Conservation (phyloP, 352 stramenopile species). For the Thraustochytrium sp. region DNA sequence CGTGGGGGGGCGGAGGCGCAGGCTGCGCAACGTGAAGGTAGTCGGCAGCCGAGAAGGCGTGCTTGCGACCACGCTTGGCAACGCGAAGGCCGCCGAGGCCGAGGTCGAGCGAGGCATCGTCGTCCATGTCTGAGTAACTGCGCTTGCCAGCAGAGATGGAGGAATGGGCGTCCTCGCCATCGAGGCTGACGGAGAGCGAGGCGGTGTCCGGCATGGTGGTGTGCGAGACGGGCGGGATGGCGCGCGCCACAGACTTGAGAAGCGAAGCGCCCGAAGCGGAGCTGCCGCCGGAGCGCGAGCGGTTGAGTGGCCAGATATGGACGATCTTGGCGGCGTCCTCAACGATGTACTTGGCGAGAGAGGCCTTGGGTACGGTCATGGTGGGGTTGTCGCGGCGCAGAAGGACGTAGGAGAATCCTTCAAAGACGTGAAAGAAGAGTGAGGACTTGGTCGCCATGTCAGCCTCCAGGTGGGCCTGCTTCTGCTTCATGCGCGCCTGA, state of each 20-base stretch:
- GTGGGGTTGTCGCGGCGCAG: background rate
- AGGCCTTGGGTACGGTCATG: background rate
- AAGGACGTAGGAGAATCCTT: slow-evolving; percentile 43
- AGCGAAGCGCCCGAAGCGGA: background rate
- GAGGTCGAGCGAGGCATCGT: no score
- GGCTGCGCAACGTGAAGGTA: no score
- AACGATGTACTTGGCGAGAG: slow-evolving; percentile 15
- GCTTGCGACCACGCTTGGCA: background rate
- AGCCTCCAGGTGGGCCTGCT: background rate
- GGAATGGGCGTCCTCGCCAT: background rate
- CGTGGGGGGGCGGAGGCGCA: no score
- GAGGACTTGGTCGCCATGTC: slow-evolving; percentile 39
- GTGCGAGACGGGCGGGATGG: background rate
- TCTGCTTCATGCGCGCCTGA: slow-evolving; percentile 36
- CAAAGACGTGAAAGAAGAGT: slow-evolving; percentile 42
- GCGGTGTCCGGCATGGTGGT: background rate
- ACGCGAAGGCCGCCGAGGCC: no score
- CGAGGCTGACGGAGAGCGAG: background rate
- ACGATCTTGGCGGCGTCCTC: slow-evolving; percentile 37
- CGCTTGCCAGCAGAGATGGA: background rate
- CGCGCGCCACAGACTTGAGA: background rate
- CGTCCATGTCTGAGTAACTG: no score
- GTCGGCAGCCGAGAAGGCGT: background rate
- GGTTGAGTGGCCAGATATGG: slow-evolving; percentile 13
- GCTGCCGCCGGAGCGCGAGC: background rate